Base-by-base conservation (phyloP, 2,329 filamentous ascomycete species). In the Penicillium sp. region DNA sequence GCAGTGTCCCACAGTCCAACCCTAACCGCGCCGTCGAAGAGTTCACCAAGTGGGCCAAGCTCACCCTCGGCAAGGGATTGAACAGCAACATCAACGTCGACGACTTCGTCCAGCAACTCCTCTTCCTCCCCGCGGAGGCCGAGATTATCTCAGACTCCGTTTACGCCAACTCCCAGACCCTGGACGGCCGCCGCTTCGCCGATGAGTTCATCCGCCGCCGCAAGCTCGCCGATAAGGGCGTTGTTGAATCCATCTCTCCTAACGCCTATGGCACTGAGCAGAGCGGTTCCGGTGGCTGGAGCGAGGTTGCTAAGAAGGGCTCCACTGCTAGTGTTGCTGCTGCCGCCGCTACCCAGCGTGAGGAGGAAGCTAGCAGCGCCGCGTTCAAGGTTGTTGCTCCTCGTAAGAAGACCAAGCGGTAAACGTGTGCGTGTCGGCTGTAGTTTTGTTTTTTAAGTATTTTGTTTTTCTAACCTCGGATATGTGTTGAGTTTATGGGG, bases 291-390 rank as follows among this genome's bases (percentile, higher is more conserved):
- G 87, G 90, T 54, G 93, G 93, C 21, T 99, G 95, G 95, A 96
- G 84, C 66, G 95, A 98, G 77, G 95, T 99, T 52, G 95, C 95
- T 1, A 98, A 98, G 87, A 97, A 97, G 82, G 89, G 90, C 24
- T 79, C 77, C 49, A 70, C 67, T 33, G 62, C 59, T 19, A 58
- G 56, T 10, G 48, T 59, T 52, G 56, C 56, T n/a, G 72, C 73
- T 16, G 55, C 56, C 16, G 50, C 61, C 50, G 53, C 55, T 14
- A 71, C 73, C 48, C 80, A 79, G 59, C 82, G 83, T 31, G 73
- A 79, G 48, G 74, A 77, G 65, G 72, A 73, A 71, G 73, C 70
- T 60, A 76, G 73, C 59, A 78, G 73, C 59, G 75, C 88, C 10
- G 85, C 85, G 49, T 98, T 97, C 80, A 95, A 95, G 81, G 90